Evolutionary conservation across 2,329 filamentous ascomycete species (phyloP).

Genomic region (Colletotrichum lupini): DNA sequence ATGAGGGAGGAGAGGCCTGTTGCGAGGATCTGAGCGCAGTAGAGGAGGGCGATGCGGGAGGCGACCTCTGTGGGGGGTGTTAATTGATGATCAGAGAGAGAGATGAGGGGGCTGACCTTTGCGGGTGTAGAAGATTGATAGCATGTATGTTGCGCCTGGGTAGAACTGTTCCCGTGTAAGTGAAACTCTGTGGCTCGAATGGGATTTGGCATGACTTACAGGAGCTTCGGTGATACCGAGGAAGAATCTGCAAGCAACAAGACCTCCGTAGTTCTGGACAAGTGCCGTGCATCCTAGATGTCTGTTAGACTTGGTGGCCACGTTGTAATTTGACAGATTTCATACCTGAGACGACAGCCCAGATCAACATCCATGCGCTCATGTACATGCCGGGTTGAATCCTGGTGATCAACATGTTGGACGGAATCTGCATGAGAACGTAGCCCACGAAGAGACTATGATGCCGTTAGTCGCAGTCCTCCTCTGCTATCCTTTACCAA

Average conservation of each 20-base stretch:
- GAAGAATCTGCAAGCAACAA: conserved; percentile 51
- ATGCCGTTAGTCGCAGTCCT: neutral
- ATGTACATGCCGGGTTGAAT: conserved; percentile 55
- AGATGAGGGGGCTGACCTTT: conserved; percentile 38
- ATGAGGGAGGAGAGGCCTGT: conserved; percentile 75
- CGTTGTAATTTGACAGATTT: too few relatives aligned
- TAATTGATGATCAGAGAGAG: neutral
- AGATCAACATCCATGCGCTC: conserved; percentile 53
- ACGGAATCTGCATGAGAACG: conserved; percentile 53
- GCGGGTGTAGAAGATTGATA: conserved; percentile 48
- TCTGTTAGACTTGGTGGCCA: neutral
- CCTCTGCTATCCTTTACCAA: conserved; percentile 30
- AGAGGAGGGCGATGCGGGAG: conserved; percentile 67
- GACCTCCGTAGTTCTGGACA: conserved; percentile 47
- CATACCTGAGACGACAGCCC: conserved; percentile 42
- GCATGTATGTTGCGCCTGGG: conserved; percentile 49
- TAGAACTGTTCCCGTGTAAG: conserved; percentile 44
- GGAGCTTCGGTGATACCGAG: conserved; percentile 53
- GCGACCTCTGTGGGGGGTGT: conserved; percentile 60
- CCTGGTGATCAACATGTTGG: conserved; percentile 57
- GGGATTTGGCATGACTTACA: conserved; percentile 28
- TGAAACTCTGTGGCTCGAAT: too few relatives aligned
- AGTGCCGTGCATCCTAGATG: conserved; percentile 46
- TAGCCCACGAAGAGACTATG: conserved; percentile 50
- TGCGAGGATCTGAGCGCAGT: conserved; percentile 72